phyloP scores from a whole-genome alignment of 2,329 filamentous ascomycete genomes.

The Emergomyces orientalis region DNA sequence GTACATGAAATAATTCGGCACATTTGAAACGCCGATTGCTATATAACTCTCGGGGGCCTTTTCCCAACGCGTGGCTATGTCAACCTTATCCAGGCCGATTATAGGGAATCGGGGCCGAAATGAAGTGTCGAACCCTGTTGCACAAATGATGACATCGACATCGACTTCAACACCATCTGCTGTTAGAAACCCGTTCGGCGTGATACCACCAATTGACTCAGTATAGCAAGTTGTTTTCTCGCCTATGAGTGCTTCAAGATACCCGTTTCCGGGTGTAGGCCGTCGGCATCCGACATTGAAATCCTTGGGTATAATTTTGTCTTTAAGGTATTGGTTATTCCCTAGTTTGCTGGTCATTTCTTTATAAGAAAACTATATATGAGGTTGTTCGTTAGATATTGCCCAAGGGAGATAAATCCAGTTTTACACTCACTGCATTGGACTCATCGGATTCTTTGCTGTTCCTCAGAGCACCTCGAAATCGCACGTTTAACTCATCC shows the following conservation, averaged over 20 bases:
- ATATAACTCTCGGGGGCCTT: constrained; percentile 13
- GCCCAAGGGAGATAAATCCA: background rate
- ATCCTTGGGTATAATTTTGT: constrained; percentile 17
- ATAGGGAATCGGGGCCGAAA: constrained; percentile 10
- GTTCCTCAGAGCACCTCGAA: constrained; percentile 14
- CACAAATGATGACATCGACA: constrained; percentile 27
- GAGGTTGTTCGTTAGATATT: background rate
- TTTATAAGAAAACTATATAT: constrained; percentile 12
- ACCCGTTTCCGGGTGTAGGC: constrained; percentile 33
- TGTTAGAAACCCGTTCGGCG: constrained; percentile 16
- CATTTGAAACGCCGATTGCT: constrained; percentile 11
- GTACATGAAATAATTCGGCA: constrained; percentile 18
- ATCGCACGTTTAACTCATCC: constrained; percentile 21
- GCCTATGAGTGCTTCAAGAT: constrained; percentile 21
- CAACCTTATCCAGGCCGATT: constrained; percentile 11
- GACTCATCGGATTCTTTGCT: constrained; percentile 16
- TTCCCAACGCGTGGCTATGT: constrained; percentile 12
- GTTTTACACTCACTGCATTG: constrained; percentile 9
- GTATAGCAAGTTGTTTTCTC: constrained; percentile 17
- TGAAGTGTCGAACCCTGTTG: constrained; percentile 31
- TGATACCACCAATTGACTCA: constrained; percentile 11
- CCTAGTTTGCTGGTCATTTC: constrained; percentile 15
- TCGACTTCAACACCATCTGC: constrained; percentile 15
- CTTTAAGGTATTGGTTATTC: constrained; percentile 11
- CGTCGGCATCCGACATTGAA: constrained; percentile 31